Evolutionary conservation across 2,329 filamentous ascomycete genomes (phyloP).

Genomic region (Curvularia eragrostidis): DNA sequence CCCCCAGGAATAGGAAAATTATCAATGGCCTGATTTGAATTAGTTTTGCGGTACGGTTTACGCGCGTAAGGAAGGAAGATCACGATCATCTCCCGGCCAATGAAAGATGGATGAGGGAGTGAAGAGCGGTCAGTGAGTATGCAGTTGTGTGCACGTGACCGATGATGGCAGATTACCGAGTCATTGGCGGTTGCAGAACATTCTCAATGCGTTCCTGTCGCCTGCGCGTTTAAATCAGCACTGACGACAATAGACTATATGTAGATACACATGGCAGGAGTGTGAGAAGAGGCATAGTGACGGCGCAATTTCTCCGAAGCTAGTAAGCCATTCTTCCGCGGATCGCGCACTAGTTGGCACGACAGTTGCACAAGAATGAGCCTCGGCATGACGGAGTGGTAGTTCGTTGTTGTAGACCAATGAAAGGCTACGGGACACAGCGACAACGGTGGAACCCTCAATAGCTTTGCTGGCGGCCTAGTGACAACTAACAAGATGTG

Average conservation of each 20-base stretch:
- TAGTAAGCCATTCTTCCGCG: background rate
- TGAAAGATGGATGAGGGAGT: background rate
- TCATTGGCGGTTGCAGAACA: background rate
- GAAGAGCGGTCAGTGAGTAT: conserved; percentile 2
- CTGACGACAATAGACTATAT: background rate
- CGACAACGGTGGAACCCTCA: background rate
- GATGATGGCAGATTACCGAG: background rate
- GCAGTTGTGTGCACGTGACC: background rate
- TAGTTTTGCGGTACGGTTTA: background rate
- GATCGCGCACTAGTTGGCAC: background rate
- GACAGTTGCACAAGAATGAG: background rate
- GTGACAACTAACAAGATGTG: background rate
- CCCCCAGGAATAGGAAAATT: conserved; percentile 4
- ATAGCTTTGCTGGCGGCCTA: background rate
- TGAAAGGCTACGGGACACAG: background rate
- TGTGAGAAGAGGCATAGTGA: background rate
- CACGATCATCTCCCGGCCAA: background rate
- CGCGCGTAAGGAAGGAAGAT: conserved; percentile 2
- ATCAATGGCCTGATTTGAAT: conserved; percentile 13
- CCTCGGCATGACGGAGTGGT: background rate
- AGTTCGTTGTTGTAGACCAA: background rate
- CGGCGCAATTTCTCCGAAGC: background rate
- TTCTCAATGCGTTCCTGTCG: background rate
- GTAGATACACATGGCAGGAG: background rate
- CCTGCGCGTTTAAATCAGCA: background rate